Conservation (phyloP, 352 stramenopile genomes). For the Pythium dissotocum region DNA sequence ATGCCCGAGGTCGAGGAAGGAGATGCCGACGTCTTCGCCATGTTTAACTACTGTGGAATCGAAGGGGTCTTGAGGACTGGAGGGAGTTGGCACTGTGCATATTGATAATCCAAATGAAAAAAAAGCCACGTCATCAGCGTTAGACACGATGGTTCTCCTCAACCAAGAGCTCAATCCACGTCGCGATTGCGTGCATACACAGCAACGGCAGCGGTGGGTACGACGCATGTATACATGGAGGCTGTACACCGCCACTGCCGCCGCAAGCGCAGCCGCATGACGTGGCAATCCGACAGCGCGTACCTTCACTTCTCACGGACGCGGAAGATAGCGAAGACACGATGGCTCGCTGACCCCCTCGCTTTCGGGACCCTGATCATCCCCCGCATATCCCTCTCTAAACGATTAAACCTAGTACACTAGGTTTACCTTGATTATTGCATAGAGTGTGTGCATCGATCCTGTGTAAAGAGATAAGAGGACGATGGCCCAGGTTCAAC, state of each 20-base stretch:
- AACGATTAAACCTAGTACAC: constrained; percentile 11
- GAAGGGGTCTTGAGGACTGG: not conserved
- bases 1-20: constrained; percentile 44
- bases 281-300: not conserved
- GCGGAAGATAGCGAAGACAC: constrained; percentile 33
- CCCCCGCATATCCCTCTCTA: constrained; percentile 15
- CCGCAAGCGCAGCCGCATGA: not conserved
- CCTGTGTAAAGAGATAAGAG: constrained; percentile 15
- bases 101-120: not conserved
- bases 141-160: not conserved
- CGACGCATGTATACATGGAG: not conserved
- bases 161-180: constrained; percentile 5
- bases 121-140: not conserved
- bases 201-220: not conserved
- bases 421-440: constrained; percentile 6
- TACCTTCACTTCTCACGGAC: constrained; percentile 29
- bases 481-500: constrained; percentile 19
- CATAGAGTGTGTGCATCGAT: not conserved
- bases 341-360: constrained; percentile 19
- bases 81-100: constrained; percentile 1
- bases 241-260: not conserved
- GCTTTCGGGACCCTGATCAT: constrained; percentile 11
- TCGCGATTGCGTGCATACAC: not conserved
- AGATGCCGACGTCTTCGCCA: constrained; percentile 33
- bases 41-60: constrained; percentile 29